Evolutionary conservation across 1,284 basidiomycete genomes (phyloP).

Genomic region (Trametes polyzona): DNA sequence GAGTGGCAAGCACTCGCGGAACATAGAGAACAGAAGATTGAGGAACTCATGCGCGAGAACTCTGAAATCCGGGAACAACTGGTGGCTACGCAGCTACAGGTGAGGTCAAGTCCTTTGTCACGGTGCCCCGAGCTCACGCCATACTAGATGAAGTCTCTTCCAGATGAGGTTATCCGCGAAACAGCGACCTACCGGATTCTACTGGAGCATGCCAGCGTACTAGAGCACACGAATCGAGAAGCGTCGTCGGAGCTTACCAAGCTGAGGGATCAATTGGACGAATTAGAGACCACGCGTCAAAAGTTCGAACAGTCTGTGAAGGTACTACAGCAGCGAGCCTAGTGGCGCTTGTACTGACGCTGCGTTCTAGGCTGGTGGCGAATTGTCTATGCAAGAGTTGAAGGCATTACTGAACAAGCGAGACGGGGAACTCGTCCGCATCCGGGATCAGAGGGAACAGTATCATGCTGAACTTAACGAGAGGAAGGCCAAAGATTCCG

Average conservation of each 20-base stretch:
- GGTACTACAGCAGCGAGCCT: conserved; percentile 32
- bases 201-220: conserved; percentile 46
- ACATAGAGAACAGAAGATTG: conserved; percentile 47
- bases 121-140: conserved; percentile 2
- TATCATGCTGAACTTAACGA: conserved; percentile 73
- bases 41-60: conserved; percentile 50
- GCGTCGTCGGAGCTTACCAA: conserved; percentile 40
- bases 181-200: conserved; percentile 55
- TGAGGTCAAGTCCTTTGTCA: conserved; percentile 28
- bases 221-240: conserved; percentile 45
- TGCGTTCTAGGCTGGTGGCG: conserved; percentile 47
- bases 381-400: conserved; percentile 57
- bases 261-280: conserved; percentile 46
- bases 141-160: conserved; percentile 47
- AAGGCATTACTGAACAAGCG: conserved; percentile 62
- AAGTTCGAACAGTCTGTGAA: conserved; percentile 53
- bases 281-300: conserved; percentile 42
- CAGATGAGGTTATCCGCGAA: conserved; percentile 49
- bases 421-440: conserved; percentile 75
- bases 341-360: conserved; percentile 15
- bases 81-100: conserved; percentile 49
- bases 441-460: conserved; percentile 85
- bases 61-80: conserved; percentile 45
- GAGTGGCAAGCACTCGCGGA: conserved; percentile 42
- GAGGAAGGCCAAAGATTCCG: conserved; percentile 67